phyloP scores from a whole-genome alignment of 2,329 filamentous ascomycete genomes.

The Penicillium janthinellum region DNA sequence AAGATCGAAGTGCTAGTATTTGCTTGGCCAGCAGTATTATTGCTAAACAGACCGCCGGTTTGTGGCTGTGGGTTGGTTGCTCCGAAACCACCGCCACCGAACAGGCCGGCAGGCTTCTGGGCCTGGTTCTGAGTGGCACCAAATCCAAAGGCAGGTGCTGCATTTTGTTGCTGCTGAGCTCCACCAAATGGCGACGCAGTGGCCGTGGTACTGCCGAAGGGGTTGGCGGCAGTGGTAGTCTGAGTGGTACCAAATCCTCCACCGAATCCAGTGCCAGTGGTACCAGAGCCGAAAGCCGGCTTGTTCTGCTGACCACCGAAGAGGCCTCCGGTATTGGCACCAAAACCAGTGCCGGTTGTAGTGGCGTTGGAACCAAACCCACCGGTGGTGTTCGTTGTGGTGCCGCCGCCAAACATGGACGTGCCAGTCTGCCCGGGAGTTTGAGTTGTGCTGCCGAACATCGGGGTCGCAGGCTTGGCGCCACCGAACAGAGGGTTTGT shows the following conservation, averaged over 20 bases:
- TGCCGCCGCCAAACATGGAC: constrained; percentile 46
- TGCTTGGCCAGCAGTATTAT: constrained; percentile 22
- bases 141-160: constrained; percentile 44
- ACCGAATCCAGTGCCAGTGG: constrained; percentile 39
- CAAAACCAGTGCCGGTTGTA: constrained; percentile 33
- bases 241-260: constrained; percentile 39
- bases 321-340: constrained; percentile 33
- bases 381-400: constrained; percentile 30
- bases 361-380: constrained; percentile 26
- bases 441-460: constrained; percentile 39
- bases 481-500: constrained; percentile 48
- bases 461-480: constrained; percentile 44
- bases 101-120: constrained; percentile 33
- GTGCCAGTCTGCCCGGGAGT: constrained; percentile 32
- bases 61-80: constrained; percentile 47
- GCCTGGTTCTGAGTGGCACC: constrained; percentile 38
- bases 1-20: constrained; percentile 39
- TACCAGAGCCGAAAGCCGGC: constrained; percentile 38
- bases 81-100: constrained; percentile 48
- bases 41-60: constrained; percentile 50
- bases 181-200: constrained; percentile 50
- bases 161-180: constrained; percentile 33
- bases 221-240: constrained; percentile 41
- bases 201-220: constrained; percentile 44
- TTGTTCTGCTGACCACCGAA: constrained; percentile 47